A percentile compares a stretch with the other conserved stretches of the same genome.
Evolutionary conservation across 129 eudicot species (phyloP).

Genomic region (Oenanthe sinensis): DNA sequence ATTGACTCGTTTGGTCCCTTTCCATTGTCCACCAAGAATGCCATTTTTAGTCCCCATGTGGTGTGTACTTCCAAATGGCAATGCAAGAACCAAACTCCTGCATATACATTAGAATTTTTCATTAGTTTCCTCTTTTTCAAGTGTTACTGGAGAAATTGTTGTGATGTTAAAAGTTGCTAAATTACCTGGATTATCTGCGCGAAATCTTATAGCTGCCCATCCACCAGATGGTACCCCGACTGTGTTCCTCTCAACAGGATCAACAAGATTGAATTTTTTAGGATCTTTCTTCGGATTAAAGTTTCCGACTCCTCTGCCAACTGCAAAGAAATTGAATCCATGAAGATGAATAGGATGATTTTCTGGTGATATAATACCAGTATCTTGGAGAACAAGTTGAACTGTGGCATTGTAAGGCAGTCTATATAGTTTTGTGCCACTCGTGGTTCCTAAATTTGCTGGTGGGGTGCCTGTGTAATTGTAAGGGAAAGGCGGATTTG

Average conservation of each 20-base stretch:
- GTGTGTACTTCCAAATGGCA: constrained; percentile 83
- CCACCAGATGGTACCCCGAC: constrained; percentile 85
- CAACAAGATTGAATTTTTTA: constrained; percentile 57
- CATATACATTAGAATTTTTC: neutral
- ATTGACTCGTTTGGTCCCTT: constrained; percentile 70
- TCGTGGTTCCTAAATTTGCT: constrained; percentile 34
- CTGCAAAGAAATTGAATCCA: constrained; percentile 70
- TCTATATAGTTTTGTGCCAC: constrained; percentile 57
- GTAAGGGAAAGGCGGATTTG: constrained; percentile 45
- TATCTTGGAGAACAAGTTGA: constrained; percentile 67
- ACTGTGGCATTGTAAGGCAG: constrained; percentile 58
- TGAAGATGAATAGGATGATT: constrained; percentile 82
- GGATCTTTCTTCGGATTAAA: constrained; percentile 53
- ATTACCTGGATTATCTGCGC: constrained; percentile 84
- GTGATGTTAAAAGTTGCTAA: neutral
- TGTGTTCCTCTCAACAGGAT: constrained; percentile 85
- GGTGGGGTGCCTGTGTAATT: constrained; percentile 55
- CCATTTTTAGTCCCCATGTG: constrained; percentile 87
- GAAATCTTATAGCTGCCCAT: constrained; percentile 73
- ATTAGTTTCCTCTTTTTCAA: neutral
- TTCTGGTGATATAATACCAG: constrained; percentile 57
- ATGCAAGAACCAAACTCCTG: constrained; percentile 93
- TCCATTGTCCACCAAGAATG: constrained; percentile 76
- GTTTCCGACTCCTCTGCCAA: constrained; percentile 70
- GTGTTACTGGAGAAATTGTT: neutral